phyloP scores from a whole-genome alignment of 257 asterid genomes.

The Fraxinus pennsylvanica region DNA sequence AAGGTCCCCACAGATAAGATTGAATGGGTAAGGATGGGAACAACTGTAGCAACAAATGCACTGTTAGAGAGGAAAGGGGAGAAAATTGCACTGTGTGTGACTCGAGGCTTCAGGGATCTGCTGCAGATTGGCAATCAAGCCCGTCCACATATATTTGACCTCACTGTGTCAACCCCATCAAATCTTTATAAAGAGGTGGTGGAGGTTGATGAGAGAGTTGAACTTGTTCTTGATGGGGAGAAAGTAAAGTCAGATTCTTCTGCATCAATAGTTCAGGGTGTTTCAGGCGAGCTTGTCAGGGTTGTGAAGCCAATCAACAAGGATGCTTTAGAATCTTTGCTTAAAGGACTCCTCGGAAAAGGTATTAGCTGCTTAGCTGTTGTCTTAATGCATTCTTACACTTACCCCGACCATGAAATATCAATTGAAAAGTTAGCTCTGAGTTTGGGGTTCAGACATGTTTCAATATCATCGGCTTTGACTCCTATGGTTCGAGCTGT shows the following conservation, averaged over 20 bases:
- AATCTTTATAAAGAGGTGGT: conserved; percentile 90
- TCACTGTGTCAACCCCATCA: conserved; percentile 80
- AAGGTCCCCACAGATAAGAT: conserved; percentile 89
- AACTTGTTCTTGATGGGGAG: conserved; percentile 62
- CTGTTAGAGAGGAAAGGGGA: conserved; percentile 92
- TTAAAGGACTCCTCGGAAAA: conserved; percentile 56
- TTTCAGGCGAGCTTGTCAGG: conserved; percentile 87
- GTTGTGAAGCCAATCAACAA: conserved; percentile 72
- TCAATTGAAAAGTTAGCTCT: conserved; percentile 65
- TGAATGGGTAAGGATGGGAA: conserved; percentile 99
- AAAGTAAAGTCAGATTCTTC: conserved; percentile 37
- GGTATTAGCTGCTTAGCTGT: conserved; percentile 86
- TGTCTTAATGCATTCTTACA: conserved; percentile 88
- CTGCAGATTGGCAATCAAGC: conserved; percentile 97
- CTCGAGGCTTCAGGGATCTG: conserved; percentile 78
- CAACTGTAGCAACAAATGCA: conserved; percentile 97
- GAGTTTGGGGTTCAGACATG: conserved; percentile 86
- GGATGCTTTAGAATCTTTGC: conserved; percentile 64
- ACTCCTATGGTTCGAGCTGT: conserved; percentile 99
- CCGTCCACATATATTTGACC: conserved; percentile 90
- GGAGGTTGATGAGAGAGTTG: conserved; percentile 93
- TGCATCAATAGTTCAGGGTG: conserved; percentile 56
- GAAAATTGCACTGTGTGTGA: conserved; percentile 87
- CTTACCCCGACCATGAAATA: conserved; percentile 78
- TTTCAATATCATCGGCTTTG: conserved; percentile 86